These are phyloP conservation scores for Cystobasidium pallidum DNA, from an alignment of 1,284 basidiomycete species.

Conservation along the genomic window DNA sequence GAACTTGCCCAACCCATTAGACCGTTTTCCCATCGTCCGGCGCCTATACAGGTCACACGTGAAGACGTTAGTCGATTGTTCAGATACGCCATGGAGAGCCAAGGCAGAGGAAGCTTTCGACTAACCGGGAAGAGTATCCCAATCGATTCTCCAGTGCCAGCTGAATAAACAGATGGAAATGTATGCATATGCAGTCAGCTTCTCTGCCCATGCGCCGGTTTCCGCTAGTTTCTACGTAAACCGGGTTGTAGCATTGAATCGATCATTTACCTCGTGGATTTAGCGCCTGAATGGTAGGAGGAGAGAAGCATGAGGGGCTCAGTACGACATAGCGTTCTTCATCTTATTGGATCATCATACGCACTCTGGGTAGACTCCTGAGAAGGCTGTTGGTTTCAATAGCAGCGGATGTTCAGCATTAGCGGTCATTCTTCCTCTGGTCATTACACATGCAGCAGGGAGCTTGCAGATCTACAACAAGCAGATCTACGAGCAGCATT, in stretches of 20 bases:
- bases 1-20: slow-evolving; percentile 75
- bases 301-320: neutral
- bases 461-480: no score
- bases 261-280: slow-evolving; percentile 20
- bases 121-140: slow-evolving; percentile 71
- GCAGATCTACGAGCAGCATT: no score
- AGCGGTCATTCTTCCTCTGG: neutral
- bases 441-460: neutral
- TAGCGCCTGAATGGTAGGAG: neutral
- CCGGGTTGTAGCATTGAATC: neutral
- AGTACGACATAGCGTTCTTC: neutral
- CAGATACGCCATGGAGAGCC: neutral
- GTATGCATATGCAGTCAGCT: neutral
- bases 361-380: slow-evolving; percentile 22
- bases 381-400: neutral
- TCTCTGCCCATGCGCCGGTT: no score
- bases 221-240: neutral
- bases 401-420: neutral
- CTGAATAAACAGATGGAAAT: slow-evolving; percentile 38
- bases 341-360: neutral
- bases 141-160: slow-evolving; percentile 90
- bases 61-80: neutral
- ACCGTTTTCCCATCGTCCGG: slow-evolving; percentile 93
- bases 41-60: slow-evolving; percentile 49
- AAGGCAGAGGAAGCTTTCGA: slow-evolving; percentile 74